Base-by-base conservation (phyloP, 495 filamentous ascomycete species). In the Xylaria acuta region DNA sequence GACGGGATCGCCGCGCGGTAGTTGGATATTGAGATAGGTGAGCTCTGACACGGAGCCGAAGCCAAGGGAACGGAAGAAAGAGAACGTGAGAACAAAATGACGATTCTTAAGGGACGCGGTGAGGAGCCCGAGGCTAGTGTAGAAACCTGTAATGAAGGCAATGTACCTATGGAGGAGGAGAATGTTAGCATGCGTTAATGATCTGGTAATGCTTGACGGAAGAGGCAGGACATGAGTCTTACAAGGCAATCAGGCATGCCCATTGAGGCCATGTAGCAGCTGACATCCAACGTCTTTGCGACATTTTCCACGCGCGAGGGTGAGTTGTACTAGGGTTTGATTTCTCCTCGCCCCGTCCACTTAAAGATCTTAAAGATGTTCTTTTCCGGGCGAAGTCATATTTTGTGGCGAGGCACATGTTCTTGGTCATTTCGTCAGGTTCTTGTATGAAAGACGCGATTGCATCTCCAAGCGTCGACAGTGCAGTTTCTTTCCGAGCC, bases 381-480 rank as follows among this genome's bases (percentile, higher is more conserved):
- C 62, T 63, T 30, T 63, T 64, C 67, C 25, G 34, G 1, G 3
- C 8, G 47, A 79, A 74, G 43, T 79, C 77, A 22, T 76, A 53
- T 47, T 75, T 75, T 1, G 70, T 75, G 1, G 75, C 72, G 1
- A 79, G 63, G 30, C 77, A 65, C 75, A 79, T 79, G 49, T 79
- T 54, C 20, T 30, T 41, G 1, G 77, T 84, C 11, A 75, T 76
- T 1, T 75, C 68, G 64, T 85, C 82, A 1, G 77, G 79, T 0
- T 74, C 40, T 32, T 69, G 64, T 51, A 80, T 76, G 12, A 80
- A 80, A n/a, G 79, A 80, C 22, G 77, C 74, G 1, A 80, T 75
- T 8, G 77, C 77, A 60, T 80, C 79, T 18, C 79, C 77, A 14
- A 80, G 73, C 9, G 79, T 80, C 47, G 45, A 70, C 18, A 76